These are phyloP conservation scores for Daedalea quercina DNA, from an alignment of 768 basidiomycete species.

Conservation along the genomic window DNA sequence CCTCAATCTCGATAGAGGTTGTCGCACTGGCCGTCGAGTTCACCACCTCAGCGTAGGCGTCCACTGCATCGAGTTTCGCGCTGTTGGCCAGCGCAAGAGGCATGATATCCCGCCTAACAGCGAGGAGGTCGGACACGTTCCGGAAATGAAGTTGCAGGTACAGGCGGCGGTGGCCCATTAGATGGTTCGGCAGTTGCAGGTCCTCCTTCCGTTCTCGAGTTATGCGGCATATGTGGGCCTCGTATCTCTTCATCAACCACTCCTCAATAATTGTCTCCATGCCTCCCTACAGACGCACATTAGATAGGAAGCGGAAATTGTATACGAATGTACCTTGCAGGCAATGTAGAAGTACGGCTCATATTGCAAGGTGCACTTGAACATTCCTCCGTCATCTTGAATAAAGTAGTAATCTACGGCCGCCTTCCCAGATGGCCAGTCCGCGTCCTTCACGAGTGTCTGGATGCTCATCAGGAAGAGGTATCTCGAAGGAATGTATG, in stretches of 20 bases:
- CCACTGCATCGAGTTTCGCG: constrained; percentile 90
- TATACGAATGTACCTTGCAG: constrained; percentile 62
- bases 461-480: too few relatives aligned
- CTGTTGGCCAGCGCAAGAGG: constrained; percentile 88
- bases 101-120: constrained; percentile 81
- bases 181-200: constrained; percentile 90
- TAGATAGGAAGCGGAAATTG: background rate
- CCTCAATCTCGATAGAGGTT: constrained; percentile 65
- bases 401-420: constrained; percentile 98
- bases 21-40: constrained; percentile 62
- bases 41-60: constrained; percentile 96
- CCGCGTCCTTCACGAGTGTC: constrained; percentile 84
- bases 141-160: constrained; percentile 87
- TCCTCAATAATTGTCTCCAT: constrained; percentile 90
- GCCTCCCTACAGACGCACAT: constrained; percentile 47
- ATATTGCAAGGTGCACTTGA: constrained; percentile 88
- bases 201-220: constrained; percentile 87
- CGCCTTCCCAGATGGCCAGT: constrained; percentile 76
- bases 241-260: constrained; percentile 91
- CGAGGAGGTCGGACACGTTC: constrained; percentile 88
- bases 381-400: constrained; percentile 93
- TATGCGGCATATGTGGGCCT: constrained; percentile 77
- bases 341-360: constrained; percentile 94
- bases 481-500: background rate
- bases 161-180: constrained; percentile 88